Evolutionary conservation across 257 asterid species (phyloP).

Genomic region (Cinchona pubescens): DNA sequence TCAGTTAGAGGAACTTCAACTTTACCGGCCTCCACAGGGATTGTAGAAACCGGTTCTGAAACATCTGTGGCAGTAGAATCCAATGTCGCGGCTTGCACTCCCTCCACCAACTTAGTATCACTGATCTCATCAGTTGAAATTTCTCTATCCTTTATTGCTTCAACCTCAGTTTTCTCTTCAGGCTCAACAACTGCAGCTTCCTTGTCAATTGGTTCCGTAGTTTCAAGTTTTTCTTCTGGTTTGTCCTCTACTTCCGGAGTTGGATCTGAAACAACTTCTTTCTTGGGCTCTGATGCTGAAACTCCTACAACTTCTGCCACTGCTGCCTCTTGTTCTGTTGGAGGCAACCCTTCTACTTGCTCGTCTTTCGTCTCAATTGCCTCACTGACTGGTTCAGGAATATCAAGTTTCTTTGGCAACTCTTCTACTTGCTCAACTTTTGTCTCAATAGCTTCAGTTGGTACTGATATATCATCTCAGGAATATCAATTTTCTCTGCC

Average conservation of each 20-base stretch:
- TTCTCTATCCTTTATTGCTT: slow-evolving; percentile 12
- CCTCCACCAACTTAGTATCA: slow-evolving; percentile 15
- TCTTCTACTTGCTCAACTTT: slow-evolving; percentile 26
- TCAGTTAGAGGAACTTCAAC: slow-evolving; percentile 22
- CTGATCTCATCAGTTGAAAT: slow-evolving; percentile 23
- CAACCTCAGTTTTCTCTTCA: slow-evolving; percentile 26
- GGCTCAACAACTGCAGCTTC: slow-evolving; percentile 30
- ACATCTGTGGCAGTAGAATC: slow-evolving; percentile 28
- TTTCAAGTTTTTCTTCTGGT: slow-evolving; percentile 24
- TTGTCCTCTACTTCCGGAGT: slow-evolving; percentile 36
- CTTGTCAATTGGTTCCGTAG: slow-evolving; percentile 22
- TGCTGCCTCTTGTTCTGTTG: slow-evolving; percentile 24
- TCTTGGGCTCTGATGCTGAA: slow-evolving; percentile 24
- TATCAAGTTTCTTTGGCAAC: slow-evolving; percentile 27
- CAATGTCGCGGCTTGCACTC: neutral
- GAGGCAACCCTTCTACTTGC: slow-evolving; percentile 23
- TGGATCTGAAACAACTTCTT: slow-evolving; percentile 23
- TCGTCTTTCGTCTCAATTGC: slow-evolving; percentile 26
- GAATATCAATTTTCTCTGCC: slow-evolving; percentile 17
- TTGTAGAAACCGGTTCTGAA: slow-evolving; percentile 20
- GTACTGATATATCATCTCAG: too few species aligned
- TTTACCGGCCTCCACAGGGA: slow-evolving; percentile 17
- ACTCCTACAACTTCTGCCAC: slow-evolving; percentile 25
- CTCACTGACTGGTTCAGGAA: slow-evolving; percentile 25
- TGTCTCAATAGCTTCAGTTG: slow-evolving; percentile 16